Conservation (phyloP, 441 rosid genomes). For the Lepidium campestre region DNA sequence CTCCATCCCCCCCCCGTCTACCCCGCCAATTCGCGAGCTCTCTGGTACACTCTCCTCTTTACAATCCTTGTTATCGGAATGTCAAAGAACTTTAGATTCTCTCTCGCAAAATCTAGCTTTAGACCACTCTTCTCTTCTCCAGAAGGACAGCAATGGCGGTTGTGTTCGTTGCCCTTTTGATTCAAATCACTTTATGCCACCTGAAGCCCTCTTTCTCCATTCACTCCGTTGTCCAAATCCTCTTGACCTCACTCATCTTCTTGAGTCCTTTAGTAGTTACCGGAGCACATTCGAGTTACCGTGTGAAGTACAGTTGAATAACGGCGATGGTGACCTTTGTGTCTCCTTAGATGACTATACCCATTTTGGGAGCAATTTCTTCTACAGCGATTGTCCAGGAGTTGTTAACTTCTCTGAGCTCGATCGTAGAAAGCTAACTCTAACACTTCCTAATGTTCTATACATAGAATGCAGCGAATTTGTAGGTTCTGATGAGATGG, state of each 20-base stretch:
- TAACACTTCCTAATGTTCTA: constrained; percentile 47
- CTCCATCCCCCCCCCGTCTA: constrained; percentile 10
- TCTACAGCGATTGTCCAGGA: constrained; percentile 63
- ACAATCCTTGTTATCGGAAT: constrained; percentile 40
- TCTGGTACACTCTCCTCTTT: constrained; percentile 48
- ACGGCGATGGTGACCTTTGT: constrained; percentile 29
- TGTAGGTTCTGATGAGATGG: constrained; percentile 24
- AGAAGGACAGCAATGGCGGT: constrained; percentile 21
- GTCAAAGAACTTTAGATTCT: constrained; percentile 38
- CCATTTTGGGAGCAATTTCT: constrained; percentile 41
- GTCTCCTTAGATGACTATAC: constrained; percentile 47
- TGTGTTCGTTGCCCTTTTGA: constrained; percentile 56
- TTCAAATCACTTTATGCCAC: constrained; percentile 65
- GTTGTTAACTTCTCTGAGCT: constrained; percentile 37
- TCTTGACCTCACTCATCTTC: constrained; percentile 30
- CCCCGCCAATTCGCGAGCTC: constrained; percentile 32
- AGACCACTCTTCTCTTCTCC: constrained; percentile 25
- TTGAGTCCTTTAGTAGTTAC: constrained; percentile 32
- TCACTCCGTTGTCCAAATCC: constrained; percentile 59
- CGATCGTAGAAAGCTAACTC: constrained; percentile 23
- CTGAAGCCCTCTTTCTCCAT: constrained; percentile 67
- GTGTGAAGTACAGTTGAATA: not conserved
- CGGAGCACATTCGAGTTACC: constrained; percentile 37
- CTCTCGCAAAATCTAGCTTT: constrained; percentile 23
- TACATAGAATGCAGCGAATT: constrained; percentile 50